Conservation (phyloP, 192 early-diverging fungal genomes). For the Podila minutissima region DNA sequence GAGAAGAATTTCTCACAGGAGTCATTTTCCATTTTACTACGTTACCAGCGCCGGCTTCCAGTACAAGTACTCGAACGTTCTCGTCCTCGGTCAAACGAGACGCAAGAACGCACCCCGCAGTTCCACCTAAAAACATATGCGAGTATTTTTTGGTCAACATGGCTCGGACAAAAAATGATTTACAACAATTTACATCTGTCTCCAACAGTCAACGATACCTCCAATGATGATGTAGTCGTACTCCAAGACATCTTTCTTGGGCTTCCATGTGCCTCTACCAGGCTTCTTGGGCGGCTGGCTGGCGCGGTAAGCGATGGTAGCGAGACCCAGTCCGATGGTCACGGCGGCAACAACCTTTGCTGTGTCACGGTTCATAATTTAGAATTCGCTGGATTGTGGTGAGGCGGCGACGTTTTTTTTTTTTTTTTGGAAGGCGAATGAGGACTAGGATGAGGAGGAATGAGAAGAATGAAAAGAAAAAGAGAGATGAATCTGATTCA, state of each 20-base stretch:
- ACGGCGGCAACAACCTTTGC: constrained; percentile 3
- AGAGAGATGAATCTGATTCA: too few species aligned
- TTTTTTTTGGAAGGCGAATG: too few species aligned
- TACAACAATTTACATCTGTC: too few species aligned
- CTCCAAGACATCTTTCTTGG: constrained; percentile 2
- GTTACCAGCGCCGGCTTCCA: constrained; percentile 28
- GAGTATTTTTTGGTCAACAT: too few species aligned
- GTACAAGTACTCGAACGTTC: constrained; percentile 12
- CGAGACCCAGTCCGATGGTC: constrained; percentile 6
- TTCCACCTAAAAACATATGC: constrained; percentile 5
- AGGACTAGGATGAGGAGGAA: too few species aligned
- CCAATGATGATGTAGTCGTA: constrained; percentile 28
- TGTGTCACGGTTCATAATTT: constrained; percentile 4
- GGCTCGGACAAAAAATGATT: too few species aligned
- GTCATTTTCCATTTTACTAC: neutral
- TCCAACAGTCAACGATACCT: neutral
- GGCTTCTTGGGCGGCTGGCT: neutral
- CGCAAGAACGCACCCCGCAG: constrained; percentile 24
- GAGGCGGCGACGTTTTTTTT: too few species aligned
- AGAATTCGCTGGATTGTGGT: neutral
- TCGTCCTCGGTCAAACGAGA: constrained; percentile 16
- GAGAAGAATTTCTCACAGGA: neutral
- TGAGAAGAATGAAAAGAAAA: too few species aligned
- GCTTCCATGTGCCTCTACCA: constrained; percentile 17
- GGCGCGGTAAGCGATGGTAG: constrained; percentile 4